A percentile compares a stretch with the other conserved stretches of the same genome.
Conservation (phyloP, 1,139 yeast species). For the Hemisphaericaspora subhashii region DNA sequence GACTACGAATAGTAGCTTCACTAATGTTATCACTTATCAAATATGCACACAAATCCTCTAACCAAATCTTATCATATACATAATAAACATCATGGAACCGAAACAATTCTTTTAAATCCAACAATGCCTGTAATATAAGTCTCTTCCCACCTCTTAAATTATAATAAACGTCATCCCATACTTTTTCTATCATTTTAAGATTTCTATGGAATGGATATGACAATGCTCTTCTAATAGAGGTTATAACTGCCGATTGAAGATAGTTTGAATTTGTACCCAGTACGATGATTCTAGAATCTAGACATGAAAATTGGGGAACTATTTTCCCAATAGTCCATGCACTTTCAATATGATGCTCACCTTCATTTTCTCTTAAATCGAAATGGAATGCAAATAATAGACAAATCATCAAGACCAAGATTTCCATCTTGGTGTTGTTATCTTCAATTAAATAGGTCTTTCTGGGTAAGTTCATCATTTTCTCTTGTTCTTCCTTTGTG, state of each 20-base stretch:
- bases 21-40: slow-evolving; percentile 56
- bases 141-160: slow-evolving; percentile 70
- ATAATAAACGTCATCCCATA: slow-evolving; percentile 76
- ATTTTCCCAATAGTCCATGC: slow-evolving; percentile 93
- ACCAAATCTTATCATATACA: slow-evolving; percentile 76
- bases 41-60: slow-evolving; percentile 85
- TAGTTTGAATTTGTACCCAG: slow-evolving; percentile 18
- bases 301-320: slow-evolving; percentile 69
- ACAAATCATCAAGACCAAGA: slow-evolving; percentile 62
- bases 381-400: slow-evolving; percentile 71
- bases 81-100: slow-evolving; percentile 85
- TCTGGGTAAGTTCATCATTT: slow-evolving; percentile 67
- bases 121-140: slow-evolving; percentile 55
- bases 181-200: slow-evolving; percentile 55
- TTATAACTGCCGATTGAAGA: slow-evolving; percentile 54
- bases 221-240: slow-evolving; percentile 70
- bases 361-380: slow-evolving; percentile 73
- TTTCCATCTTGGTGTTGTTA: slow-evolving; percentile 37
- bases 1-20: slow-evolving; percentile 51
- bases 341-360: slow-evolving; percentile 81
- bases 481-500: slow-evolving; percentile 58
- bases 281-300: slow-evolving; percentile 58
- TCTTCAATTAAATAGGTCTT: slow-evolving; percentile 57
- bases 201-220: slow-evolving; percentile 80
- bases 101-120: slow-evolving; percentile 70